Base-by-base conservation (phyloP, 805 yeast species). In the Candida tibetensis region DNA sequence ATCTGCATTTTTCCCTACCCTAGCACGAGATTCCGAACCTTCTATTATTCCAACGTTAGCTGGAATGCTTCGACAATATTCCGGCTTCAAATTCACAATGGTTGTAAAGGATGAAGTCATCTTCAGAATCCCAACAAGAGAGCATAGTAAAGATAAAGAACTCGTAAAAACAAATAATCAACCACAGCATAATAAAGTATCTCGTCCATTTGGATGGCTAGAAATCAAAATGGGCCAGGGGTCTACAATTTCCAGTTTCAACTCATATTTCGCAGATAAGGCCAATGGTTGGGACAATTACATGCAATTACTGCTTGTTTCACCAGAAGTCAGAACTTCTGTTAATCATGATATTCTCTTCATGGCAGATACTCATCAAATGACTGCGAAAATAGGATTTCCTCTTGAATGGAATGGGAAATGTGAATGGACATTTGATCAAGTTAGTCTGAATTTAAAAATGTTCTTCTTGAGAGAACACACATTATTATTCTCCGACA, bases 131-230 rank as follows among this genome's bases (percentile, higher is more conserved):
- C 99, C 99, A 0, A 79, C 85, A 12, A 67, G 96, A 41, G 99
- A 93, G 55, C 64, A 75, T 23, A 85, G 95, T 46, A 90, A 90
- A 57, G 93, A 87, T 55, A 61, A 58, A 34, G 67, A 57, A 13
- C 47, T 52, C 3, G 29, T 62, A 18, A 49, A 44, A 28, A 32
- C 14, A 14, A 30, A 19, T 34, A 39, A 39, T 42, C 42, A 42
- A 18, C 5, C 15, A 19, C 7, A 33, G 39, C 25, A 36, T 23
- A 45, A 46, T 31, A 45, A 47, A 30, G 30, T 60, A 4, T 54
- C 68, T 2, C 67, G 93, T 33, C 84, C 95, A 1, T 93, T 84
- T 65, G 98, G 96, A 0, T 93, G 99, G 99, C 44, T 93, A 3
- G 97, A 91, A 51, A 38, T 88, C 14, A 82, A 81, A 42, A 61